A percentile compares a stretch with the other conserved stretches of the same genome.
These are phyloP conservation scores for Nothophytophthora sp. DNA, from an alignment of 352 stramenopile species.

Conservation along the genomic window DNA sequence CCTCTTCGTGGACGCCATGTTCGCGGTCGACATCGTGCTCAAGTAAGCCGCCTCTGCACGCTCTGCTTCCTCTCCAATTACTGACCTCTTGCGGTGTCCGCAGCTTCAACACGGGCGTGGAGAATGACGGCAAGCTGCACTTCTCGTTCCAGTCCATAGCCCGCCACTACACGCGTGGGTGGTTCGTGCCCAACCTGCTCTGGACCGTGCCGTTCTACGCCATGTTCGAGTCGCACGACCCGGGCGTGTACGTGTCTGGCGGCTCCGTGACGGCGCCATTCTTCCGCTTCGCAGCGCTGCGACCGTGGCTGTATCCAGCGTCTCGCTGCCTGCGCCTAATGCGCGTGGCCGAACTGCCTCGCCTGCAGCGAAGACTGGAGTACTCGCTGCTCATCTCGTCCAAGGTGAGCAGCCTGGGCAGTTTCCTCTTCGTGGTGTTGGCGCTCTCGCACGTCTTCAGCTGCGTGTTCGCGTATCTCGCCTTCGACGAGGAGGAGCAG, in stretches of 20 bases:
- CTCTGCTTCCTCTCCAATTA: background rate
- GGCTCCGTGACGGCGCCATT: constrained; percentile 9
- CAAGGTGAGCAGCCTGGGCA: constrained; percentile 72
- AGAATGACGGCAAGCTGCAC: constrained; percentile 72
- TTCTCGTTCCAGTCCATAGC: constrained; percentile 62
- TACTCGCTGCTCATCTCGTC: constrained; percentile 79
- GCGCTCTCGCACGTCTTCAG: constrained; percentile 84
- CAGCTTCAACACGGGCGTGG: constrained; percentile 78
- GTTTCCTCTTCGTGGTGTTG: constrained; percentile 74
- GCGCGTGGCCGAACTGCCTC: constrained; percentile 52
- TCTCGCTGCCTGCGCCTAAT: constrained; percentile 49
- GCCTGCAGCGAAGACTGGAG: constrained; percentile 64
- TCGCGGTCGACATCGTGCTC: constrained; percentile 66
- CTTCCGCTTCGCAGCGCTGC: constrained; percentile 24
- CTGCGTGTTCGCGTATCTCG: constrained; percentile 73
- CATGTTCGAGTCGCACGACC: constrained; percentile 37
- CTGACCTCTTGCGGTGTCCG: constrained; percentile 1
- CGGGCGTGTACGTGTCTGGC: constrained; percentile 8
- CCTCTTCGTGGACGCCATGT: constrained; percentile 65
- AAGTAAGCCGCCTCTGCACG: constrained; percentile 40
- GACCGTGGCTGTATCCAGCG: constrained; percentile 46
- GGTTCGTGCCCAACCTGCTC: constrained; percentile 61
- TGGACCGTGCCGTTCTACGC: constrained; percentile 76
- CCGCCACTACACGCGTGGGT: constrained; percentile 47
- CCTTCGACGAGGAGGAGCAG: constrained; percentile 59